A percentile compares a stretch with the other conserved stretches of the same genome.
Evolutionary conservation across 441 rosid species (phyloP).

Genomic region (Jatropha podagrica): DNA sequence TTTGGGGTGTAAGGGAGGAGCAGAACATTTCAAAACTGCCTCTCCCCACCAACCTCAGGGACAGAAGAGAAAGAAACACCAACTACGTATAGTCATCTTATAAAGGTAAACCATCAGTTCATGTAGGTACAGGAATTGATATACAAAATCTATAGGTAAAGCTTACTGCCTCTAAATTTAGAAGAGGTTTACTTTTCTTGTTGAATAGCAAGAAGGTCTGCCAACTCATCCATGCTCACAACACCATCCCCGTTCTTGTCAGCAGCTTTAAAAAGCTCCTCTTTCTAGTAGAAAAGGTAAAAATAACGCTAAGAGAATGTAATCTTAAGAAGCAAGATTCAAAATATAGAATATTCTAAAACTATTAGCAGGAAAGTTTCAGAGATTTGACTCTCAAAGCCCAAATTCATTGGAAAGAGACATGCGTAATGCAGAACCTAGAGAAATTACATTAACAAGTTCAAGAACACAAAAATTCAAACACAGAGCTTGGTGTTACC

Average conservation of each 20-base stretch:
- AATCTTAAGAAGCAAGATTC: conserved; percentile 2
- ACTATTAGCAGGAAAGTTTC: not conserved
- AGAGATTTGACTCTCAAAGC: not conserved
- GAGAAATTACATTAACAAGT: not conserved
- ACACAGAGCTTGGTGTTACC: not conserved
- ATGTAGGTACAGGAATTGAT: not conserved
- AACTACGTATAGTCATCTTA: not conserved
- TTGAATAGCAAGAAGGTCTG: conserved; percentile 79
- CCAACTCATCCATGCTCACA: conserved; percentile 90
- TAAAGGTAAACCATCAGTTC: not conserved
- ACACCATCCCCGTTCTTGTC: conserved; percentile 80
- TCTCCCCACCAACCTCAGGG: not conserved
- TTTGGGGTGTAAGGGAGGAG: not conserved
- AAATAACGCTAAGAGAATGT: conserved; percentile 25
- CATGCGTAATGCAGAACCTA: conserved; percentile 3
- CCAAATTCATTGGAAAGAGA: not conserved
- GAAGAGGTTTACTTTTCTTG: conserved; percentile 71
- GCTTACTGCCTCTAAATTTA: conserved; percentile 19
- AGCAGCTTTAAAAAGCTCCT: conserved; percentile 83
- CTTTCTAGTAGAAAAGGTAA: conserved; percentile 62
- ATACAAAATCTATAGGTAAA: conserved; percentile 22
- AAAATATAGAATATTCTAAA: not conserved
- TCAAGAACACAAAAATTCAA: conserved; percentile 13
- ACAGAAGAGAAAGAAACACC: not conserved
- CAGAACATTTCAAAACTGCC: not conserved